Evolutionary conservation across 2,329 filamentous ascomycete genomes (phyloP), one percentile per base, ranked within the genome.

Genomic region (Huntiella abstrusa): DNA sequence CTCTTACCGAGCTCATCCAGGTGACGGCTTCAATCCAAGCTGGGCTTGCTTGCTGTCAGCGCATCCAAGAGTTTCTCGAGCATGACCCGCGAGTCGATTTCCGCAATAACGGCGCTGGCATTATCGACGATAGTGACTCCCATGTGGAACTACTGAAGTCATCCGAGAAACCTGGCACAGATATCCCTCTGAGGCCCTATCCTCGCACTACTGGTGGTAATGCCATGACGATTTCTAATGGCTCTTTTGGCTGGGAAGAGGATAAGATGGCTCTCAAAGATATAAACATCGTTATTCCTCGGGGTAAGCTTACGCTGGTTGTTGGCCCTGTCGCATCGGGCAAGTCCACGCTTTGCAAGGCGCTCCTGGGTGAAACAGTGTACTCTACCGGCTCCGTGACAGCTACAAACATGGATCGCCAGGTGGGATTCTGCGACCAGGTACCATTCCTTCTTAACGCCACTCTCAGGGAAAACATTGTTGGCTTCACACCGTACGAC

Each of bases 271-370:
- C 51, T 6, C 54, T 65, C 3, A 52, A 41, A 1, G 43, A 60
- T 8, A 55, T 67, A 47, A 53, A 59, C 11, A 47, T 64, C 2
- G 52, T 52, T 1, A 53, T 66, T 2, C 56, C 59, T 2, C 45
- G 53, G 0, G 52, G 52, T 3, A 49, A 55, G 4, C 54, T 66
- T 1, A 65, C 60, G 3, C 56, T 65, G 5, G 53, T 66, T 2
- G 56, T 64, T 6, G 64, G 64, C 0, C 63, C 63, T 0, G 55
- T 65, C 2, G 59, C 55, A 3, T 58, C 55, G 1, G 59, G 60
- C 1, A 62, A 68, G 48, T 62, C 61, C 0, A 62, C 61, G 0
- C 51, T 65, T 0, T 57, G 59, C 53, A 49, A 61, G 53, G 50
- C 57, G 39, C 38, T 66, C 19, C 53, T 63, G 2, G 58, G 58